Percentiles rank a stretch among this genome's conserved stretches.
Conservation (phyloP, 345 rosid species). For the Gossypium longicalyx region DNA sequence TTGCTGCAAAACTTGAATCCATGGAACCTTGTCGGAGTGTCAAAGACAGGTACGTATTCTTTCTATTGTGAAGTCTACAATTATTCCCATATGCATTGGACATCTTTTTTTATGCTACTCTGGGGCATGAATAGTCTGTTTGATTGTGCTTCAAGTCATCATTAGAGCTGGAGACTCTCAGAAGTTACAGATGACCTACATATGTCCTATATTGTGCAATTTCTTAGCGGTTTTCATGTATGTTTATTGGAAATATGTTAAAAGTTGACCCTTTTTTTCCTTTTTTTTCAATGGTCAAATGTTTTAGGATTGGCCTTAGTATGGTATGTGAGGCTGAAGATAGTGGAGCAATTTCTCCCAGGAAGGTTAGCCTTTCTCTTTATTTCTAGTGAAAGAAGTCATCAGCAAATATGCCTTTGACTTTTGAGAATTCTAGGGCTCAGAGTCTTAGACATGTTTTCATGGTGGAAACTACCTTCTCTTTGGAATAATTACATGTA, state of each 20-base stretch:
- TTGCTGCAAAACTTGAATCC: constrained; percentile 97
- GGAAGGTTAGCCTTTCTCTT: constrained; percentile 49
- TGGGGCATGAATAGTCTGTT: neutral
- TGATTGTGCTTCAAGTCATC: constrained; percentile 7
- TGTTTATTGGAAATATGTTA: neutral
- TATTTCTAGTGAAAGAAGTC: constrained; percentile 1
- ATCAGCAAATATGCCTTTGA: neutral
- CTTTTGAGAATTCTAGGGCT: neutral
- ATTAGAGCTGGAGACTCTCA: neutral
- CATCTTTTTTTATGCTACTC: neutral
- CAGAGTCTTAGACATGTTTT: neutral
- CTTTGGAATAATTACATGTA: neutral
- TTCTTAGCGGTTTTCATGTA: constrained; percentile 4
- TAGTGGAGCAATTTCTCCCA: constrained; percentile 65
- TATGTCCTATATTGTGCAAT: neutral
- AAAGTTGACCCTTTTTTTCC: neutral
- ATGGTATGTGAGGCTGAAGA: constrained; percentile 90
- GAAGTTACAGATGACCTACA: neutral
- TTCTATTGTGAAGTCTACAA: neutral
- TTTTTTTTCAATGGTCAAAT: constrained; percentile 7
- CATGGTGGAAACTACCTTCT: neutral
- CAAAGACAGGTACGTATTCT: constrained; percentile 65
- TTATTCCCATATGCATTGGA: neutral
- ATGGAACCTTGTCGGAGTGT: constrained; percentile 96
- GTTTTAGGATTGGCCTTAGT: constrained; percentile 68